These are phyloP conservation scores for Sporobolomyces pararoseus DNA, from an alignment of 768 basidiomycete genomes.

Conservation along the genomic window DNA sequence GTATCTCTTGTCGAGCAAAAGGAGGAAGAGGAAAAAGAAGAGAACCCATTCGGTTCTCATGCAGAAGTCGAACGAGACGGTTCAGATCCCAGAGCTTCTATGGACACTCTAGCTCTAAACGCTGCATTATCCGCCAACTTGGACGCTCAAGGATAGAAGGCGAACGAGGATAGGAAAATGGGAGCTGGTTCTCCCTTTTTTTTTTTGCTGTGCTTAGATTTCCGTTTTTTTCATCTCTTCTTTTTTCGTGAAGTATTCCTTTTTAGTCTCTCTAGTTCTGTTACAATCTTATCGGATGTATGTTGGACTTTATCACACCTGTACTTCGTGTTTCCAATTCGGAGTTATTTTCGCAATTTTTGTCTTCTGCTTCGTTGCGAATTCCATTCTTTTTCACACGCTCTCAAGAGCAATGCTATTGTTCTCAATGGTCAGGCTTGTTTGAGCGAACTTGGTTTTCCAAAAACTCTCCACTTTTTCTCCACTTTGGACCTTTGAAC, in stretches of 20 bases:
- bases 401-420: no score
- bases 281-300: no score
- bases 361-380: no score
- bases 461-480: no score
- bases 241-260: neutral
- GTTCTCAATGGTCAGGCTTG: no score
- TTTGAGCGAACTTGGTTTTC: no score
- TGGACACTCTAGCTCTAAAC: constrained; percentile 31
- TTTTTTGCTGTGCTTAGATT: neutral
- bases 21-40: neutral
- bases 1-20: no score
- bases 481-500: no score
- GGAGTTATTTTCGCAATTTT: no score
- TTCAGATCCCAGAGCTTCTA: constrained; percentile 29
- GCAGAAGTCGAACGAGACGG: constrained; percentile 3
- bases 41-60: constrained; percentile 8
- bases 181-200: neutral
- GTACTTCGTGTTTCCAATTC: neutral
- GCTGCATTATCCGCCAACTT: constrained; percentile 18
- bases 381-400: no score
- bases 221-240: neutral
- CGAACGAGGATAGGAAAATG: neutral
- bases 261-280: neutral
- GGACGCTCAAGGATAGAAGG: constrained; percentile 11
- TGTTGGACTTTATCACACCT: no score